These are phyloP conservation scores for Mucor velutinosus DNA, from an alignment of 371 early-diverging fungal species.

Conservation along the genomic window DNA sequence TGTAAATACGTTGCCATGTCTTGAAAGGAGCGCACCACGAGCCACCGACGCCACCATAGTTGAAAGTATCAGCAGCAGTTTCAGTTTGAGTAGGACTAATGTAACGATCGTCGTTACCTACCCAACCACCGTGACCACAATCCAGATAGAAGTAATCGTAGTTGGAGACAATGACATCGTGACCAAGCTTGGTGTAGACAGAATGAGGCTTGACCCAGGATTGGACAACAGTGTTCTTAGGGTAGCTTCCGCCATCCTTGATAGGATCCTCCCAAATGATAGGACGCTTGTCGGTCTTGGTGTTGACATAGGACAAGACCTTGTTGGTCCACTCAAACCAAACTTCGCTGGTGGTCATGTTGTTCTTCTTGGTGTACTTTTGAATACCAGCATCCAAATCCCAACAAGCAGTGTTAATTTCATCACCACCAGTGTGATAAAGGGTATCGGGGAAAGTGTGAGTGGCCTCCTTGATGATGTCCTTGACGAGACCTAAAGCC, in stretches of 20 bases:
- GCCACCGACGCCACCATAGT: conserved; percentile 57
- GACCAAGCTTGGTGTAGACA: conserved; percentile 50
- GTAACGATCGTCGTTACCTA: conserved; percentile 44
- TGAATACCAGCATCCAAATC: conserved; percentile 26
- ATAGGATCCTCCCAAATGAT: conserved; percentile 53
- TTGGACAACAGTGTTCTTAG: conserved; percentile 58
- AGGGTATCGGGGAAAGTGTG: conserved; percentile 64
- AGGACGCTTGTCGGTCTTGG: conserved; percentile 37
- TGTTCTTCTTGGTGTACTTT: conserved; percentile 29
- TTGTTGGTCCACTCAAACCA: conserved; percentile 42
- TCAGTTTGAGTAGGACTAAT: conserved; percentile 38
- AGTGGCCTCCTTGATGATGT: conserved; percentile 65
- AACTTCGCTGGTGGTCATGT: conserved; percentile 10
- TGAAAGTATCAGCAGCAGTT: conserved; percentile 35
- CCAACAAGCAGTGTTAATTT: conserved; percentile 74
- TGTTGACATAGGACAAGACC: conserved; percentile 26
- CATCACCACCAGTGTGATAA: conserved; percentile 81
- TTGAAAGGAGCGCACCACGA: conserved; percentile 72
- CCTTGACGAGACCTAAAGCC: conserved; percentile 59
- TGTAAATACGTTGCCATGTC: conserved; percentile 81
- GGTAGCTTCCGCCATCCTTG: conserved; percentile 23
- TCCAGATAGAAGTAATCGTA: conserved; percentile 72
- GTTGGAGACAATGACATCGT: conserved; percentile 60
- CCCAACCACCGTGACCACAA: conserved; percentile 70
- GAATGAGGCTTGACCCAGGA: conserved; percentile 55